Evolutionary conservation across 768 basidiomycete genomes (phyloP).

Genomic region (Psilocybe tampanensis): DNA sequence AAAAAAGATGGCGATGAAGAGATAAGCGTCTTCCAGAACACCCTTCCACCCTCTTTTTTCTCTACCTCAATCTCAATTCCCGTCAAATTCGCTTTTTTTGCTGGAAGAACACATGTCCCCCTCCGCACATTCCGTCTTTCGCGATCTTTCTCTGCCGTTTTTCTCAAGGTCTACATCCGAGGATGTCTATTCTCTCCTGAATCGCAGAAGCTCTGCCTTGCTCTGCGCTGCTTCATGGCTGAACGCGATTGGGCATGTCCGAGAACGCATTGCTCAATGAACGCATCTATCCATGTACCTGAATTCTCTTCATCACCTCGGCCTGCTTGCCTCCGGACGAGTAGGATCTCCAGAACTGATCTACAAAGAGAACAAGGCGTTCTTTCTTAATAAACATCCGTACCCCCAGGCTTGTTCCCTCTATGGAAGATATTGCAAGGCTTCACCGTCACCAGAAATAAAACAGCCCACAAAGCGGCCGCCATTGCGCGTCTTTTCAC

Average conservation of each 20-base stretch:
- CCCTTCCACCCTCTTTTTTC: neutral
- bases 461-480: neutral
- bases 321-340: neutral
- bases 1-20: neutral
- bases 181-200: neutral
- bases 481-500: neutral
- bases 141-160: neutral
- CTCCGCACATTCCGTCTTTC: neutral
- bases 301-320: slow-evolving; percentile 1
- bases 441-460: neutral
- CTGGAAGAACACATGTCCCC: neutral
- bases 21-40: slow-evolving; percentile 1
- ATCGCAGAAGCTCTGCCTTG: neutral
- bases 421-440: neutral
- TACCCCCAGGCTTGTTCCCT: slow-evolving; percentile 1
- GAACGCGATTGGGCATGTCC: neutral
- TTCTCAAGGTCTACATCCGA: neutral
- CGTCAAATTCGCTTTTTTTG: neutral
- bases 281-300: neutral
- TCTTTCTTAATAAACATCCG: slow-evolving; percentile 1
- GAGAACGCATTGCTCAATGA: neutral
- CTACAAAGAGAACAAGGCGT: neutral
- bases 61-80: neutral
- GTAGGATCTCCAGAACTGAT: neutral
- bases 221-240: neutral